Percentiles rank a stretch among this genome's conserved stretches.
phyloP scores from a whole-genome alignment of 2,329 filamentous ascomycete genomes.

The Camillea tinctor region DNA sequence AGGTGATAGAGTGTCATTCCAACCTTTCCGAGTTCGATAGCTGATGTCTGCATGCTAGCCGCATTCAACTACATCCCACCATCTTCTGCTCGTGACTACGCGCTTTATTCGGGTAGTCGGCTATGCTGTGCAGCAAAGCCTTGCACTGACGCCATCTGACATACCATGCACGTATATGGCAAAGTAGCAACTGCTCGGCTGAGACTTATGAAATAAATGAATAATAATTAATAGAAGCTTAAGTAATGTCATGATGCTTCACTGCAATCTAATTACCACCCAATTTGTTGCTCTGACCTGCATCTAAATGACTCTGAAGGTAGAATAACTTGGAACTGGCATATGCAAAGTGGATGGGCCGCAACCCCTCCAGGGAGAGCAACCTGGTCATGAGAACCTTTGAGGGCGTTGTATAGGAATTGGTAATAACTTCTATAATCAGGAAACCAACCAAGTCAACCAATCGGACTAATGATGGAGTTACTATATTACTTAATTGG shows the following conservation, averaged over 20 bases:
- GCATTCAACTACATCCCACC: not conserved
- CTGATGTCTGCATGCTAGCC: not conserved
- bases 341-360: not conserved
- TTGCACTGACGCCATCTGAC: not conserved
- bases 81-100: not conserved
- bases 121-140: not conserved
- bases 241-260: not conserved
- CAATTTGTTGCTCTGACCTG: not conserved
- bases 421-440: not conserved
- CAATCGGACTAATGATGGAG: not conserved
- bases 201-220: not conserved
- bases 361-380: not conserved
- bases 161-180: not conserved
- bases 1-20: not conserved
- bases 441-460: not conserved
- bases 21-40: not conserved
- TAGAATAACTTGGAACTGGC: not conserved
- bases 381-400: not conserved
- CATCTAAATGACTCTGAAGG: not conserved
- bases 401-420: not conserved
- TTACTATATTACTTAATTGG: not conserved
- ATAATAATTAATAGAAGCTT: not conserved
- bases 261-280: not conserved
- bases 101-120: not conserved
- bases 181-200: not conserved